Conservation (phyloP, 2,329 filamentous ascomycete species). For the Fusarium coffeatum region DNA sequence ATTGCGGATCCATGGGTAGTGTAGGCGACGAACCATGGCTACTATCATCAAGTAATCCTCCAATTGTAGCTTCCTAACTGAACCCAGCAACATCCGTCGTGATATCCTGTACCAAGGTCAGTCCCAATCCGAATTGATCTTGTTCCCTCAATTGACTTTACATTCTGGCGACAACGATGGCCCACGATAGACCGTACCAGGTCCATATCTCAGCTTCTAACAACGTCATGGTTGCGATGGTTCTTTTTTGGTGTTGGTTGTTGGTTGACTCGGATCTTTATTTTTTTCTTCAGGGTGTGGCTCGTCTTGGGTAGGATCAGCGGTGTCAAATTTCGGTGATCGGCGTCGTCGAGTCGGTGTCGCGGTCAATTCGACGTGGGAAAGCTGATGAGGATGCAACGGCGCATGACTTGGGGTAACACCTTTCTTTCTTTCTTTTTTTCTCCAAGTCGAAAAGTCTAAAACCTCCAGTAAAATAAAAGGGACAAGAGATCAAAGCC, state of each 20-base stretch:
- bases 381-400: slow-evolving; percentile 26
- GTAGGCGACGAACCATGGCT: slow-evolving; percentile 57
- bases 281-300: background rate
- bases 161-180: slow-evolving; percentile 56
- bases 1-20: background rate
- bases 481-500: slow-evolving; percentile 5
- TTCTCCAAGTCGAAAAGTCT: background rate
- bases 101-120: slow-evolving; percentile 48
- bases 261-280: background rate
- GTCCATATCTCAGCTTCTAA: slow-evolving; percentile 57
- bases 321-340: slow-evolving; percentile 3
- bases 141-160: slow-evolving; percentile 43
- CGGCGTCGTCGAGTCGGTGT: slow-evolving; percentile 7
- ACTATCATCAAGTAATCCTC: slow-evolving; percentile 69
- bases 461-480: background rate
- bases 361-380: slow-evolving; percentile 19
- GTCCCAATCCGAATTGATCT: background rate
- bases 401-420: slow-evolving; percentile 26
- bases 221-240: slow-evolving; percentile 44
- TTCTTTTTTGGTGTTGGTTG: background rate
- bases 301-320: slow-evolving; percentile 8
- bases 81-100: slow-evolving; percentile 55
- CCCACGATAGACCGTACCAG: slow-evolving; percentile 57
- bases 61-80: slow-evolving; percentile 61
- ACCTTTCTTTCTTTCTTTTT: background rate